Base-by-base conservation (phyloP, 2,329 filamentous ascomycete species). In the Aspergillus unguis region DNA sequence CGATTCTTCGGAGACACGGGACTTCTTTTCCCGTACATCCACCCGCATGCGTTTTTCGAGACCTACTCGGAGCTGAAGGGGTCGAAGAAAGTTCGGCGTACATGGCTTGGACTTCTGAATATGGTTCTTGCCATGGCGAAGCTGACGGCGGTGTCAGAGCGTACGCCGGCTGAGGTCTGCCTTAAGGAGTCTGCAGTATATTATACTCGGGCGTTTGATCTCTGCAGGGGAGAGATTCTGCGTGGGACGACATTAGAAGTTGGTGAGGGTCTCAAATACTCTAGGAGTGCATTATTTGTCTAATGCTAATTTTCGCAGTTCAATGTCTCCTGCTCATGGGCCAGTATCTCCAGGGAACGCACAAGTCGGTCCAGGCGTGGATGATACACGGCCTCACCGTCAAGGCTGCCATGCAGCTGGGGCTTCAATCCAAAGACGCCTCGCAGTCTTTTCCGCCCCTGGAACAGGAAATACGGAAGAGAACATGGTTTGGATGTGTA, bases 301-400 rank as follows among this genome's bases (percentile, higher is more conserved):
- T 17, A 17, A 17, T 17, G 17, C 17, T 26, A 9, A 26, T 40
- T 7, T 8, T 25, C 5, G n/a, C 17, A 73, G 78, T 81, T 0
- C 78, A 81, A 59, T 74, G 73, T 38, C 68, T 81, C 6, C 66
- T 83, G 0, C 53, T 82, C 0, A 71, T 76, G 57, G 73, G 73
- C 4, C 77, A 79, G 44, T 82, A 82, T 52, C 68, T 82, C 0
- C 79, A 83, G 58, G 78, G 80, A 2, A 81, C 79, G 0, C 76
- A 80, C 35, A 75, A 75, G 23, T 80, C 79, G 0, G 69, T 80
- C 2, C 74, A 81, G 49, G 76, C 80, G 2, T 83, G 80, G 79
- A 78, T 72, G 0, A 70, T 77, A 0, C 80, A 83, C 55, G 80
- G 80, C 2, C 36, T 46, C 1, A 29, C 43, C 1, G 43, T 51